Conservation (phyloP, 2,329 filamentous ascomycete species). For the Xylariaceae sp. region DNA sequence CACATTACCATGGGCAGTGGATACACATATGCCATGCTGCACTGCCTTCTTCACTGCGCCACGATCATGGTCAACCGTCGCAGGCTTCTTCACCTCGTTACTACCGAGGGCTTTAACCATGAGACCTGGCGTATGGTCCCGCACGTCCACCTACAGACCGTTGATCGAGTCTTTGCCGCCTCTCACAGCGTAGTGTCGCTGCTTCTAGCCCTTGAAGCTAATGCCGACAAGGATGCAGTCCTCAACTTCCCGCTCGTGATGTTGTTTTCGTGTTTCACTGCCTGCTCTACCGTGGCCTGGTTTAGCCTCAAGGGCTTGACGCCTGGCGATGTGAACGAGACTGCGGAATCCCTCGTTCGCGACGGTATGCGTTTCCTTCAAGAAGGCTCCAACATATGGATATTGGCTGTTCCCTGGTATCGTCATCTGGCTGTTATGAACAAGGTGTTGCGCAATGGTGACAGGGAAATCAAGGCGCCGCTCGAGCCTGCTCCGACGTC, state of each 20-base stretch:
- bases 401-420: conserved; percentile 61
- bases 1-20: conserved; percentile 68
- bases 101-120: conserved; percentile 52
- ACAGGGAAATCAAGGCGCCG: conserved; percentile 40
- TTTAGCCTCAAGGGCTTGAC: conserved; percentile 64
- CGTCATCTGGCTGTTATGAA: conserved; percentile 64
- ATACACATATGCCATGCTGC: conserved; percentile 64
- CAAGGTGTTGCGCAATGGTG: conserved; percentile 60
- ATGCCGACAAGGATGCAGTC: conserved; percentile 60
- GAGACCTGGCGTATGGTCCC: conserved; percentile 57
- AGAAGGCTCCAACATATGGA: conserved; percentile 62
- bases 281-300: conserved; percentile 63
- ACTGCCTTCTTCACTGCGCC: conserved; percentile 62
- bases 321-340: conserved; percentile 58
- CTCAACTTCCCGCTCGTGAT: conserved; percentile 66
- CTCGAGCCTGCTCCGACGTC: conserved; percentile 41
- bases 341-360: conserved; percentile 58
- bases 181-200: conserved; percentile 62
- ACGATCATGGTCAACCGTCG: conserved; percentile 64
- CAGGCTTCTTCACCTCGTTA: conserved; percentile 60
- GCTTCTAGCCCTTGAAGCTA: conserved; percentile 57
- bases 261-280: conserved; percentile 64
- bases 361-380: conserved; percentile 63
- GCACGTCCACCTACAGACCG: conserved; percentile 52
- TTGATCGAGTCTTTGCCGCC: conserved; percentile 60